Conservation (phyloP, 2,329 filamentous ascomycete species). For the Neoascochyta sp. region DNA sequence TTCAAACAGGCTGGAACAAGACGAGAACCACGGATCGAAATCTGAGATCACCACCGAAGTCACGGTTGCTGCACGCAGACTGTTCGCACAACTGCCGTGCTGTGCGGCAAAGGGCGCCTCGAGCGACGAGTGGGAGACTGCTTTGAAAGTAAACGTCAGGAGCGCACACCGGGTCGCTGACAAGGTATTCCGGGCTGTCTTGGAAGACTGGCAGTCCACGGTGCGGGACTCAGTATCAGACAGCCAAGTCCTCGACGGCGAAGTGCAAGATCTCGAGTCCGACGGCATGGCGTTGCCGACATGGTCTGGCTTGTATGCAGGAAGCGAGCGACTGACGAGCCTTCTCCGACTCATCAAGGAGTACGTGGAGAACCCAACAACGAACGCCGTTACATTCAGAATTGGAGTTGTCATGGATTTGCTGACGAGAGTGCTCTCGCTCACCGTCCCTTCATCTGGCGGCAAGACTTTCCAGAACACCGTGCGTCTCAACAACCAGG, state of each 20-base stretch:
- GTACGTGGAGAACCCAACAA: slow-evolving; percentile 62
- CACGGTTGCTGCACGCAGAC: slow-evolving; percentile 56
- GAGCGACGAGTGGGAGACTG: slow-evolving; percentile 72
- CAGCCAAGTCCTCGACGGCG: slow-evolving; percentile 26
- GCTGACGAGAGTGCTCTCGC: slow-evolving; percentile 64
- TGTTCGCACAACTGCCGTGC: slow-evolving; percentile 70
- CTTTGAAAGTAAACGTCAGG: slow-evolving; percentile 59
- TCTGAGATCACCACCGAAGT: slow-evolving; percentile 51
- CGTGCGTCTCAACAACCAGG: slow-evolving; percentile 65
- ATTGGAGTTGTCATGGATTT: slow-evolving; percentile 66
- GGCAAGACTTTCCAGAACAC: slow-evolving; percentile 35
- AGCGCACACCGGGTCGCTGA: slow-evolving; percentile 70
- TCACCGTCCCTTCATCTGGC: slow-evolving; percentile 52
- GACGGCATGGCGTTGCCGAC: slow-evolving; percentile 53
- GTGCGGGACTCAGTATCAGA: slow-evolving; percentile 41
- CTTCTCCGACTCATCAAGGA: slow-evolving; percentile 63
- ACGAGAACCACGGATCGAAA: slow-evolving; percentile 31
- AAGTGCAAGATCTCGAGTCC: slow-evolving; percentile 39
- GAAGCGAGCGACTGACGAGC: slow-evolving; percentile 64
- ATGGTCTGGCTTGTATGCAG: slow-evolving; percentile 74
- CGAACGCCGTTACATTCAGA: slow-evolving; percentile 62
- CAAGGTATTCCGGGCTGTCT: slow-evolving; percentile 70
- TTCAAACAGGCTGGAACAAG: slow-evolving; percentile 33
- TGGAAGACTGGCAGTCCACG: slow-evolving; percentile 76
- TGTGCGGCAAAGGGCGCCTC: slow-evolving; percentile 77